Evolutionary conservation across 352 stramenopile genomes (phyloP).

Genomic region (Sclerospora graminicola): DNA sequence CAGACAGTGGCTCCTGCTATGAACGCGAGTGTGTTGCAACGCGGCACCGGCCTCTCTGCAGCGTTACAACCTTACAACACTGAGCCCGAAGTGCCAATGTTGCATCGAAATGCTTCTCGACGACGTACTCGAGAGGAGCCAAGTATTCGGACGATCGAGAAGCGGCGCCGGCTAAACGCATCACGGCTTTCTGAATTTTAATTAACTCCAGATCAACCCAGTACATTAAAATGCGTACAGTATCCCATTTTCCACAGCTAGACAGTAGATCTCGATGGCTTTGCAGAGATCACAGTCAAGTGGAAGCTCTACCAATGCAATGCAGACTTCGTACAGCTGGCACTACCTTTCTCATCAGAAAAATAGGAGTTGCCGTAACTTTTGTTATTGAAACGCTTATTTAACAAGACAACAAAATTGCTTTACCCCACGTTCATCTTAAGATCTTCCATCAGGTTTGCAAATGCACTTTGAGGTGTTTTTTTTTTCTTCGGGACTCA

Average conservation of each 20-base stretch:
- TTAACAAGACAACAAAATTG: constrained; percentile 18
- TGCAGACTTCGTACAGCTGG: constrained; percentile 11
- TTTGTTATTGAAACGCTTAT: constrained; percentile 22
- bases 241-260: constrained; percentile 18
- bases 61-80: constrained; percentile 40
- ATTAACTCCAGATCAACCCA: constrained; percentile 2
- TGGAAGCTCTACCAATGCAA: constrained; percentile 5
- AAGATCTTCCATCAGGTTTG: too few relatives aligned
- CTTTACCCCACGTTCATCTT: constrained; percentile 5
- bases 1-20: constrained; percentile 53
- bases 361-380: constrained; percentile 10
- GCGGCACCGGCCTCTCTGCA: constrained; percentile 25
- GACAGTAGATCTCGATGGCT: constrained; percentile 18
- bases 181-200: constrained; percentile 32
- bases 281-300: constrained; percentile 21
- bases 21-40: constrained; percentile 71
- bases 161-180: constrained; percentile 47
- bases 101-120: constrained; percentile 54
- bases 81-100: constrained; percentile 59
- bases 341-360: constrained; percentile 4
- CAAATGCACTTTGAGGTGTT: background rate
- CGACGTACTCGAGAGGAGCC: constrained; percentile 46
- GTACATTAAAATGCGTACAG: too few relatives aligned
- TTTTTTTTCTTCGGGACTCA: background rate
- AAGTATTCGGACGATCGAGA: constrained; percentile 34